phyloP scores from a whole-genome alignment of 139 green algal species.

The Zygnema circumcarinatum region DNA sequence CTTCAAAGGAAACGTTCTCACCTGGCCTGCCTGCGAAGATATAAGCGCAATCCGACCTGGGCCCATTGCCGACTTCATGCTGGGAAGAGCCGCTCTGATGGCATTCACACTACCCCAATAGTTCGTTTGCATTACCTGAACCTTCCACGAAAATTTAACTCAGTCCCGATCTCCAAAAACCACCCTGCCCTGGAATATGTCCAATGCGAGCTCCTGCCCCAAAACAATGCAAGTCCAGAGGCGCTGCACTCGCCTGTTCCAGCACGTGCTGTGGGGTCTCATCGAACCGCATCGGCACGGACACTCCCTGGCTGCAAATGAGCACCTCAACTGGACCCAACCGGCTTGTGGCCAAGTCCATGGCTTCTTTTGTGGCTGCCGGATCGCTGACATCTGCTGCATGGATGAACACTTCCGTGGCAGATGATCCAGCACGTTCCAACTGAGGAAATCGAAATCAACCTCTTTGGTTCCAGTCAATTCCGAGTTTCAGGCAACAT shows the following conservation, averaged over 20 bases:
- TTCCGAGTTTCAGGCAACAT: too few species aligned
- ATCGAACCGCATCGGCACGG: slow-evolving; percentile 17
- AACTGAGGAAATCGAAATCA: background rate
- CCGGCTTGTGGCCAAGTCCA: background rate
- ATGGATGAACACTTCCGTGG: background rate
- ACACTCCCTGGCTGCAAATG: slow-evolving; percentile 31
- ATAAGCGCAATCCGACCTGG: slow-evolving; percentile 32
- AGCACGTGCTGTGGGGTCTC: background rate
- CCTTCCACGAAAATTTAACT: too few species aligned
- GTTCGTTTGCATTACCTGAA: slow-evolving; percentile 37
- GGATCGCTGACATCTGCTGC: background rate
- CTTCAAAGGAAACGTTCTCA: too few species aligned
- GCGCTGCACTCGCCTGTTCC: background rate
- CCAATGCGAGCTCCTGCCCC: too few species aligned
- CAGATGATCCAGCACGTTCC: background rate
- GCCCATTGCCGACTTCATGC: slow-evolving; percentile 18
- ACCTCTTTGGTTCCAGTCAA: background rate
- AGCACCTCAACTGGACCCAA: slow-evolving; percentile 38
- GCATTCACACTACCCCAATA: slow-evolving; percentile 15
- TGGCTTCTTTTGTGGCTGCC: slow-evolving; percentile 1
- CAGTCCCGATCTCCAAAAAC: background rate
- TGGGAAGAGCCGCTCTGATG: slow-evolving; percentile 31
- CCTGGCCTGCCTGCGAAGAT: slow-evolving; percentile 49
- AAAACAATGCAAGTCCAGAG: too few species aligned
- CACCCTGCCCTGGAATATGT: background rate